phyloP scores from a whole-genome alignment of 1,284 basidiomycete species.

The Fomitopsis betulina region DNA sequence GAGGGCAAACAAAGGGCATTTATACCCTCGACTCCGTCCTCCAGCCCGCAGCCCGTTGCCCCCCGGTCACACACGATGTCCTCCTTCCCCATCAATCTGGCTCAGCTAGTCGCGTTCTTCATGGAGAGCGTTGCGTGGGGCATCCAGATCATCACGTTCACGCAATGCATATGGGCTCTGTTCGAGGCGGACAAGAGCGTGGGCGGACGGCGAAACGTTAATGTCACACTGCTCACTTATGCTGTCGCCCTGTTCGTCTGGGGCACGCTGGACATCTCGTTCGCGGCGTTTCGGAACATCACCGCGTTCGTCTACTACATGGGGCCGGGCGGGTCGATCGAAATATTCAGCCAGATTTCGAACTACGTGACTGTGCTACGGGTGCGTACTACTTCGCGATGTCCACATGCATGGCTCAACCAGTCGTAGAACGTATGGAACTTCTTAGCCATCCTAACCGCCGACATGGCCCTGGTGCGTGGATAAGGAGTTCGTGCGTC shows the following conservation, averaged over 20 bases:
- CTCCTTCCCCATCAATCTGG: slow-evolving; percentile 3
- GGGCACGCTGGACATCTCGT: slow-evolving; percentile 19
- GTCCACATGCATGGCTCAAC: neutral
- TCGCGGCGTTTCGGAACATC: slow-evolving; percentile 19
- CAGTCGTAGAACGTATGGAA: neutral
- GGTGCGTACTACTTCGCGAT: neutral
- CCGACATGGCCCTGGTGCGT: slow-evolving; percentile 2
- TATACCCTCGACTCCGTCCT: neutral
- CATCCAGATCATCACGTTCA: slow-evolving; percentile 1
- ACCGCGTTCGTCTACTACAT: slow-evolving; percentile 20
- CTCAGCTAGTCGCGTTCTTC: slow-evolving; percentile 2
- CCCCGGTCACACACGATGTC: neutral
- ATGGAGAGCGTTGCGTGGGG: slow-evolving; percentile 4
- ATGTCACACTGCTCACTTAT: neutral
- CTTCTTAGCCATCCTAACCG: neutral
- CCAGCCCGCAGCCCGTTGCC: neutral
- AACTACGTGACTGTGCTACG: slow-evolving; percentile 21
- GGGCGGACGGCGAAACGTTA: neutral
- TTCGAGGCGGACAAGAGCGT: neutral
- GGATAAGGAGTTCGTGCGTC: neutral
- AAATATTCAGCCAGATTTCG: slow-evolving; percentile 18
- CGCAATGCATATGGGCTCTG: neutral
- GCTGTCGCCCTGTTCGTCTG: slow-evolving; percentile 4
- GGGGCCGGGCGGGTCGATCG: slow-evolving; percentile 15
- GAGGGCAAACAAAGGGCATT: neutral